Evolutionary conservation across 768 basidiomycete genomes (phyloP).

Genomic region (Myochromella boudieri): DNA sequence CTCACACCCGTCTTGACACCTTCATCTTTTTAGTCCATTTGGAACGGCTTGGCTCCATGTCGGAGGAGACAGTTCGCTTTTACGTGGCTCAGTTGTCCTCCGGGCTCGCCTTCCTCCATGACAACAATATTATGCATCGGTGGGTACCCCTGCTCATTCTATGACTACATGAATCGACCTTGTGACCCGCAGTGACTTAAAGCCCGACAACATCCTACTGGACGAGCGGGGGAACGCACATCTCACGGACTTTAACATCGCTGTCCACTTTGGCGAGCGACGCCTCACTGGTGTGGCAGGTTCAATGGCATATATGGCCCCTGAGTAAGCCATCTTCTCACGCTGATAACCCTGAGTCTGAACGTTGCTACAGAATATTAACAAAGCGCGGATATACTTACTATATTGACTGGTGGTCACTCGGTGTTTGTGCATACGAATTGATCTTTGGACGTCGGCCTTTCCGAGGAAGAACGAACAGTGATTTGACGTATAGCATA

Average conservation of each 20-base stretch:
- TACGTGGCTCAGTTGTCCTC: slow-evolving; percentile 90
- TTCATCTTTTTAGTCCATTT: slow-evolving; percentile 66
- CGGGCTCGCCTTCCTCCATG: slow-evolving; percentile 87
- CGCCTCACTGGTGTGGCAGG: slow-evolving; percentile 91
- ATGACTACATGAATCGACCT: slow-evolving; percentile 1
- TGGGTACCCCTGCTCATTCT: slow-evolving; percentile 36
- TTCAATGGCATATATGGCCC: slow-evolving; percentile 99
- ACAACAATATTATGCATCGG: slow-evolving; percentile 95
- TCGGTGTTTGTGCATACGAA: slow-evolving; percentile 92
- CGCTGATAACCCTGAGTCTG: slow-evolving; percentile 10
- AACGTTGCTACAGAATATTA: slow-evolving; percentile 54
- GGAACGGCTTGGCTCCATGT: slow-evolving; percentile 72
- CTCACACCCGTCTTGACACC: slow-evolving; percentile 8
- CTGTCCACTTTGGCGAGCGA: slow-evolving; percentile 91
- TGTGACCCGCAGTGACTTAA: slow-evolving; percentile 71
- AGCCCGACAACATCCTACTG: slow-evolving; percentile 96
- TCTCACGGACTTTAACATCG: slow-evolving; percentile 97
- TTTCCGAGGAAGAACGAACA: slow-evolving; percentile 92
- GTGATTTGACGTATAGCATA: slow-evolving; percentile 89
- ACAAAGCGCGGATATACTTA: slow-evolving; percentile 93
- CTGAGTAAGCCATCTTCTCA: slow-evolving; percentile 47
- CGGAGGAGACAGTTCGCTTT: slow-evolving; percentile 80
- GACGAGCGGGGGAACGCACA: slow-evolving; percentile 96
- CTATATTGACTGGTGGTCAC: slow-evolving; percentile 96
- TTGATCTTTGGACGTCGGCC: slow-evolving; percentile 89